phyloP scores from a whole-genome alignment of 192 early-diverging fungal species.

The Cladochytrium replicatum region DNA sequence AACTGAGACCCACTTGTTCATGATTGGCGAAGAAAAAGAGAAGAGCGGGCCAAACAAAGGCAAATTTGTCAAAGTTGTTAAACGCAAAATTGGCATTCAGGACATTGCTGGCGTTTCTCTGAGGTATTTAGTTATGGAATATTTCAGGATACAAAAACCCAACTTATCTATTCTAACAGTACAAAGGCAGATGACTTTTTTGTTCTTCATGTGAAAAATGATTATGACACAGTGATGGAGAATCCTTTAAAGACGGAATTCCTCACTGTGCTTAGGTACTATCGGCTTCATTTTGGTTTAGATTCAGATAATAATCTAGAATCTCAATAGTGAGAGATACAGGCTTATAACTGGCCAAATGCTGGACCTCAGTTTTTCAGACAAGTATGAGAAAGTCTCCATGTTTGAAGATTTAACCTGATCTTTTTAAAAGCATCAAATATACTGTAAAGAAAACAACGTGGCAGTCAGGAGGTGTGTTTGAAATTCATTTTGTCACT shows the following conservation, averaged over 20 bases:
- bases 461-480: slow-evolving; percentile 39
- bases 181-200: slow-evolving; percentile 43
- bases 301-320: neutral
- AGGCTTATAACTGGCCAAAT: slow-evolving; percentile 9
- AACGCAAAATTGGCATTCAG: slow-evolving; percentile 34
- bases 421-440: slow-evolving; percentile 29
- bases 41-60: slow-evolving; percentile 51
- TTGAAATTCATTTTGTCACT: slow-evolving; percentile 30
- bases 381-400: slow-evolving; percentile 24
- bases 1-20: slow-evolving; percentile 34
- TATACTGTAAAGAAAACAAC: slow-evolving; percentile 52
- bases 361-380: slow-evolving; percentile 29
- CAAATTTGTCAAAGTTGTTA: slow-evolving; percentile 46
- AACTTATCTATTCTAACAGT: slow-evolving; percentile 13
- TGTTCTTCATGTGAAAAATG: slow-evolving; percentile 38
- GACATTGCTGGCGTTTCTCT: slow-evolving; percentile 39
- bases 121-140: slow-evolving; percentile 18
- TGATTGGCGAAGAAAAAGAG: slow-evolving; percentile 45
- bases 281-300: neutral
- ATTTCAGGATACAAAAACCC: neutral
- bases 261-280: slow-evolving; percentile 40
- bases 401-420: neutral
- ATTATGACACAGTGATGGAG: slow-evolving; percentile 49
- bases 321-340: slow-evolving; percentile 37
- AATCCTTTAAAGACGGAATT: slow-evolving; percentile 51